Evolutionary conservation across 129 eudicot genomes (phyloP).

Genomic region (carrot (Daucus carota)): DNA sequence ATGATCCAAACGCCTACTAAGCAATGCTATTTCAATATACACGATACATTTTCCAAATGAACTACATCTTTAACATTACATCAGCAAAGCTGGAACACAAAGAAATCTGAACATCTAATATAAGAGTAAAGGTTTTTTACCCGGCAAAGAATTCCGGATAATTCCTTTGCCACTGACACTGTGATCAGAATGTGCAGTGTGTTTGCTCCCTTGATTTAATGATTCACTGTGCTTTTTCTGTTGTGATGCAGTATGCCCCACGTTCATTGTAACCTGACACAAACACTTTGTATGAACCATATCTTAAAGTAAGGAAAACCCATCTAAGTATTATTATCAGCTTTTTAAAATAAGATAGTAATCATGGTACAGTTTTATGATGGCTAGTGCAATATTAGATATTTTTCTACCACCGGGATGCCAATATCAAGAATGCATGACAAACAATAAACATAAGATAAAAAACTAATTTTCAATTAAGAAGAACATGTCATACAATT

Average conservation of each 20-base stretch:
- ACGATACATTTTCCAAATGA: neutral
- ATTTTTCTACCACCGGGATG: neutral
- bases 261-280: slow-evolving; percentile 37
- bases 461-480: neutral
- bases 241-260: slow-evolving; percentile 20
- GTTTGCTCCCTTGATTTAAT: slow-evolving; percentile 33
- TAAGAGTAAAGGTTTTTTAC: slow-evolving; percentile 22
- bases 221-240: slow-evolving; percentile 12
- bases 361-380: neutral
- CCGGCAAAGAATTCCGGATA: slow-evolving; percentile 41
- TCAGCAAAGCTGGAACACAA: neutral
- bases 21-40: neutral
- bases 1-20: neutral
- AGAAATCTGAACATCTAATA: neutral
- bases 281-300: neutral
- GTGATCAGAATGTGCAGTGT: slow-evolving; percentile 36
- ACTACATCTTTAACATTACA: neutral
- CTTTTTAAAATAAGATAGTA: neutral
- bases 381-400: neutral
- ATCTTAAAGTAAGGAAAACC: slow-evolving; percentile 3
- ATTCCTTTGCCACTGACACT: slow-evolving; percentile 49
- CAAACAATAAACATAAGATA: neutral
- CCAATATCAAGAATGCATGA: neutral
- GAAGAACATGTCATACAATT: neutral
- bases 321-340: neutral